A percentile compares a stretch with the other conserved stretches of the same genome.
Evolutionary conservation across 164 flowering plant genomes (phyloP).

Genomic region (Tetrastigma voinierianum): DNA sequence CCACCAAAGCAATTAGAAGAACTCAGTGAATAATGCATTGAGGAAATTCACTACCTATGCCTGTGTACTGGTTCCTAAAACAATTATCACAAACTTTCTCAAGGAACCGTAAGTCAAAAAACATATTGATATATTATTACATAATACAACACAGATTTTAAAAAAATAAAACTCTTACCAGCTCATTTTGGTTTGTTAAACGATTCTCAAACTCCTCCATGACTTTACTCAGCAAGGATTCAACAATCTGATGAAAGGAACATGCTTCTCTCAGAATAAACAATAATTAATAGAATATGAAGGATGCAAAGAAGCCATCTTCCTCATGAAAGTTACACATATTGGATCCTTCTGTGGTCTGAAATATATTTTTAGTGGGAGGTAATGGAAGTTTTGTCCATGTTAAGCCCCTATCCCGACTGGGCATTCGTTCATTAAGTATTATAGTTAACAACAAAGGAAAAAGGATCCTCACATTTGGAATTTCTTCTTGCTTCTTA

Average conservation of each 20-base stretch:
- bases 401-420: not conserved
- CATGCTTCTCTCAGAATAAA: not conserved
- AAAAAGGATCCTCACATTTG: conserved; percentile 50
- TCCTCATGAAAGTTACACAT: not conserved
- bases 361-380: no score
- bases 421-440: no score
- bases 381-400: no score
- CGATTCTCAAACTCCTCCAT: conserved; percentile 82
- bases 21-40: not conserved
- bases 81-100: not conserved
- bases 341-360: not conserved
- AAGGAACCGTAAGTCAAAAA: not conserved
- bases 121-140: not conserved
- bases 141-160: not conserved
- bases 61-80: no score
- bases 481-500: conserved; percentile 88
- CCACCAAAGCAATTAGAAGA: not conserved
- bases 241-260: conserved; percentile 61
- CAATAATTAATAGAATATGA: not conserved
- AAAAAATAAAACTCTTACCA: conserved; percentile 28
- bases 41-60: not conserved
- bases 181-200: conserved; percentile 46
- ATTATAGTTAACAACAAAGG: no score
- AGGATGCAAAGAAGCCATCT: not conserved
- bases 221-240: conserved; percentile 70